Base-by-base conservation (phyloP, 1,284 basidiomycete species). In the Laetiporus sulphureus region DNA sequence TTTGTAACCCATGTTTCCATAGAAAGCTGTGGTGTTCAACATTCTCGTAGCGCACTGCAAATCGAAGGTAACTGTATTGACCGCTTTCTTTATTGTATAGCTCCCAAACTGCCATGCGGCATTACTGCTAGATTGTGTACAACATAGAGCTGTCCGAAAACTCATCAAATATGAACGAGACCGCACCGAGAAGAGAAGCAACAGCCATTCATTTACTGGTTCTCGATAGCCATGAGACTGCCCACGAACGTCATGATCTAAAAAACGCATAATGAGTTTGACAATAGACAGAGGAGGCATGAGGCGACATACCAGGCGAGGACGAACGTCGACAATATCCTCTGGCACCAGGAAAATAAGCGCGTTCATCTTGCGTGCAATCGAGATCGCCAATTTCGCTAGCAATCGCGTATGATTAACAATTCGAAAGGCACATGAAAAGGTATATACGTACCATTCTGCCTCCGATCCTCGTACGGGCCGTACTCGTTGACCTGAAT, bases 271-370 rank as follows among this genome's bases (percentile, higher is more conserved):
- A 16, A 36, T 45, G 18, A 46, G 37, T 18, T 13, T 13, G 11
- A 12, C 5, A 27, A 22, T 24, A 12, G 12, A 21, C n/a, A 13
- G 15, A 25, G 6, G 36, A 29, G 38, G 8, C 38, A 23, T 19
- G n/a, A n/a, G 31, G 71, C 79, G 44, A 47, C 54, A 16, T 57
- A 92, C 90, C 61, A 93, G 71, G 50, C 87, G 79, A 24, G 89
- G 77, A 40, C 91, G 79, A 46, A 93, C 75, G 60, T 93, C 91
- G 27, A 93, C 89, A 55, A 93, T 91, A 65, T 93, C 94, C 64
- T 99, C 96, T 1, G 95, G 93, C 0, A 99, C 96, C 47, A 99
- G 71, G 76, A 98, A 98, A 58, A 99, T 98, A 56, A 98, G 68
- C 3, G 92, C 91, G 42, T 93, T 91, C 79, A 96, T 82, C 78